Evolutionary conservation across 768 basidiomycete species (phyloP), one percentile per base, ranked within the genome.

Genomic region (Phaeotremella skinneri): DNA sequence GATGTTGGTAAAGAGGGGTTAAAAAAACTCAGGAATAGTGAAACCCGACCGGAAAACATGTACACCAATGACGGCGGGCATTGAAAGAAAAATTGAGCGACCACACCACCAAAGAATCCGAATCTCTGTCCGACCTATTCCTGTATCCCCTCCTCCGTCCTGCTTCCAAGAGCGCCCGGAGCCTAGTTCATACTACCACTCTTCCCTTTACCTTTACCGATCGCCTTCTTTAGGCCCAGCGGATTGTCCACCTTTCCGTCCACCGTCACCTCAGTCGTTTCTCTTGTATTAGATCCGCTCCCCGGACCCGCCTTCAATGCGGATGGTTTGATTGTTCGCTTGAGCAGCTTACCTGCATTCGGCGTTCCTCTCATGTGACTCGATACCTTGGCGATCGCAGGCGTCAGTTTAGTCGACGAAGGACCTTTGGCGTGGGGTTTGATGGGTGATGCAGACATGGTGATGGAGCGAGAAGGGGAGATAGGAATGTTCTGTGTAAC

Each of bases 301-400:
- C n/a, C n/a, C n/a, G n/a, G n/a, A n/a, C n/a, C n/a, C n/a, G n/a
- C n/a, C n/a, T n/a, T n/a, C n/a, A n/a, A n/a, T n/a, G n/a, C n/a
- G n/a, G n/a, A 6, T 6, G 43, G 43, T 45, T 9, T 11, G 23
- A 14, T 14, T 14, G 43, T 21, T 23, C 21, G 11, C 51, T 61
- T 72, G 32, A 72, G 53, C 3, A 67, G 54, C 47, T 62, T 67
- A 14, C 70, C 70, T 3, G 70, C 70, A 9, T 62, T 59, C 9
- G 70, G 70, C 17, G 70, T 72, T 41, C 70, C 70, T 47, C 59
- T 65, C 1, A 67, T 52, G 23, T 45, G 43, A 27, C 41, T 51
- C 2, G 49, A 9, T 30, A 39, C 17, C 56, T 51, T 56, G 30
- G 58, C 42, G 29, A 26, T 34, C 1, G 52, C 39, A 17, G 34